Evolutionary conservation across 2,329 filamentous ascomycete species (phyloP).

Genomic region (Fusarium sacchari): DNA sequence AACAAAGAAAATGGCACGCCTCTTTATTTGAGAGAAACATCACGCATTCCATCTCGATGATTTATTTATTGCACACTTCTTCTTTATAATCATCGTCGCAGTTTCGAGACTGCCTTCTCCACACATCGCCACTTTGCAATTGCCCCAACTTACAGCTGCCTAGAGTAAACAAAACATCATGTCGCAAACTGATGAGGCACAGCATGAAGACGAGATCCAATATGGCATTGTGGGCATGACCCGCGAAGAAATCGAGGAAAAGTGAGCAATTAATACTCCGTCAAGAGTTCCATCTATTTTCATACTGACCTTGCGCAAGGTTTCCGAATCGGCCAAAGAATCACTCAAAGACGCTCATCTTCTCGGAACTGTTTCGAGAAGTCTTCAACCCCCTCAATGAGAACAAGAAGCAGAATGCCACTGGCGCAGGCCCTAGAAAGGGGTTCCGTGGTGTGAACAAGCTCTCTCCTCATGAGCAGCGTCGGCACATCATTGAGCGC

Average conservation of each 20-base stretch:
- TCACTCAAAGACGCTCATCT: constrained; percentile 79
- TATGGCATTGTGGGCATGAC: constrained; percentile 55
- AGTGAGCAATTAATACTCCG: constrained; percentile 44
- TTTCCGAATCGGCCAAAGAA: constrained; percentile 88
- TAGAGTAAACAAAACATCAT: constrained; percentile 3
- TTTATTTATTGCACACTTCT: neutral
- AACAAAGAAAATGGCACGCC: neutral
- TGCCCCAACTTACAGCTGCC: constrained; percentile 12
- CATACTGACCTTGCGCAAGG: constrained; percentile 56
- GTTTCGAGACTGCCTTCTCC: neutral
- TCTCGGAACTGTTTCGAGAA: constrained; percentile 78
- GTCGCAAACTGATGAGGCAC: constrained; percentile 49
- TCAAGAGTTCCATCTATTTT: neutral
- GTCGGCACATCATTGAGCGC: constrained; percentile 81
- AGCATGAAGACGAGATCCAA: constrained; percentile 63
- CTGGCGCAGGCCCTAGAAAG: constrained; percentile 64
- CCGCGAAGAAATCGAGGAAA: constrained; percentile 56
- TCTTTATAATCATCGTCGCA: neutral
- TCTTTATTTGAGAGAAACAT: neutral
- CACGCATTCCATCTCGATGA: neutral
- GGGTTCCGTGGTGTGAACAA: constrained; percentile 68
- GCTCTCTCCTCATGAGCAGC: constrained; percentile 78
- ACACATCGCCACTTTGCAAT: neutral
- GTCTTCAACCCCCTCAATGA: constrained; percentile 85
- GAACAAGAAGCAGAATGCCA: constrained; percentile 79